Evolutionary conservation across 2,329 filamentous ascomycete genomes (phyloP).

Genomic region (Gyromitra esculenta): DNA sequence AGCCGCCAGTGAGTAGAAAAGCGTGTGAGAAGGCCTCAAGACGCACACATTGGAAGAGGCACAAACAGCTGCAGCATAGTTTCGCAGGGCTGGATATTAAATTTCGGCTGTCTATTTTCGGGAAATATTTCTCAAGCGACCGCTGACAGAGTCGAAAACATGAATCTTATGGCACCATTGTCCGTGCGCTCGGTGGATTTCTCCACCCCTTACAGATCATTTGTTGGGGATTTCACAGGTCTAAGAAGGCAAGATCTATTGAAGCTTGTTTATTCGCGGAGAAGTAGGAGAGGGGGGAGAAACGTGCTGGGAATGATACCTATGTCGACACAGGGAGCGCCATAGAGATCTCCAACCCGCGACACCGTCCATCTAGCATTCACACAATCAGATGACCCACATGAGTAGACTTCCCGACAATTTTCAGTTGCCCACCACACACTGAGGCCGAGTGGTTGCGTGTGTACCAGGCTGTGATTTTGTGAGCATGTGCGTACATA

Average conservation of each 20-base stretch:
- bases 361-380: constrained; percentile 40
- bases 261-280: constrained; percentile 41
- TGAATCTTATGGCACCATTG: constrained; percentile 38
- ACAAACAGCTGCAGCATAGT: constrained; percentile 9
- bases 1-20: constrained; percentile 2
- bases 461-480: constrained; percentile 7
- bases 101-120: constrained; percentile 27
- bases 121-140: constrained; percentile 26
- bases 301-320: constrained; percentile 10
- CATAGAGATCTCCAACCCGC: constrained; percentile 31
- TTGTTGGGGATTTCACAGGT: constrained; percentile 13
- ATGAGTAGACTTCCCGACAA: constrained; percentile 26
- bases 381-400: constrained; percentile 50
- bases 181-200: constrained; percentile 10
- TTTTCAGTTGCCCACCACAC: constrained; percentile 13
- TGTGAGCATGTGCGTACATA: constrained; percentile 16
- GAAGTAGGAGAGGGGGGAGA: constrained; percentile 24
- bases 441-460: not conserved
- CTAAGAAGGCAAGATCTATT: constrained; percentile 10
- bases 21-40: not conserved
- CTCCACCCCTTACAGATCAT: constrained; percentile 39
- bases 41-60: not conserved
- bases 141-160: constrained; percentile 18
- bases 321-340: constrained; percentile 8
- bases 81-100: constrained; percentile 32